Evolutionary conservation across 805 yeast genomes (phyloP), one percentile per base, ranked within the genome.

Genomic region (Myxozyma kluyveri): DNA sequence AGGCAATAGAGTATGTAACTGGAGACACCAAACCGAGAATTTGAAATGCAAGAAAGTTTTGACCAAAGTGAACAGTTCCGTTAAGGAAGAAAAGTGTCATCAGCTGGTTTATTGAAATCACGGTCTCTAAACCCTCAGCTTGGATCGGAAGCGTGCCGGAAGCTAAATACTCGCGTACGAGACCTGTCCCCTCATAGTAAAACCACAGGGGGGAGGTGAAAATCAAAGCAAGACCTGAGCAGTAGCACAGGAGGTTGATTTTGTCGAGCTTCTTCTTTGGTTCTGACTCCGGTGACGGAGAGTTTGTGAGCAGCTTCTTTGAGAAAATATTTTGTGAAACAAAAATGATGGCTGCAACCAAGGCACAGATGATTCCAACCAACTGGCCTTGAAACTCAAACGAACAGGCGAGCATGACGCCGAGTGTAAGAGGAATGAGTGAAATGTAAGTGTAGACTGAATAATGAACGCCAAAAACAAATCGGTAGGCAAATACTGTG

Each of bases 311-410:
- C 36, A 89, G 81, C 57, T 81, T 83, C 69, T 89, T 89, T 35
- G 93, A 89, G 68, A 87, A 88, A 41, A 89, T 86, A 65, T 88
- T 88, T 64, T 88, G 96, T 2, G 82, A 79, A 3, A 91, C 95
- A 72, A 89, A 88, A 18, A 88, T 80, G 5, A 85, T 66, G 44
- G 90, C 78, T 3, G 93, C 81, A 27, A 80, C 53, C 7, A 83
- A 69, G 10, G 96, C 91, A 63, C 77, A 84, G 1, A 77, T 27
- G n/a, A 87, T 69, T 4, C 96, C 96, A 54, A 73, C 66, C 39
- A 81, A 67, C 58, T 79, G 77, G 14, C 72, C 71, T n/a, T 64
- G 60, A 43, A 73, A 65, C 42, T 75, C 72, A 4, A 73, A 70
- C 4, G 75, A 63, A 51, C 78, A 72, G 1, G 79, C 71, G 63